Evolutionary conservation across 129 eudicot species (phyloP).

Genomic region (Artemisia annua): DNA sequence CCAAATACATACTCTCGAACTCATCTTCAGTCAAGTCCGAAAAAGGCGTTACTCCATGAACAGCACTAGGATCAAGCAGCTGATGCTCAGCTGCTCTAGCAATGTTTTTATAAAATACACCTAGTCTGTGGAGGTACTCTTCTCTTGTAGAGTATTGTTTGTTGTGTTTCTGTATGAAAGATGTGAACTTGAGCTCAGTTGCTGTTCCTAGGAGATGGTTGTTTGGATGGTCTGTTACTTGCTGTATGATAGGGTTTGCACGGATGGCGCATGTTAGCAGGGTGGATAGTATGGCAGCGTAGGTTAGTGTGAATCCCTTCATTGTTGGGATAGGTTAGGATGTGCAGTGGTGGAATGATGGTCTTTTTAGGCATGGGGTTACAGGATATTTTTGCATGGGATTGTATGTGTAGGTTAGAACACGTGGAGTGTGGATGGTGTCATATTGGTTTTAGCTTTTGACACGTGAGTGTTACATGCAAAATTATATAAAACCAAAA

Average conservation of each 20-base stretch:
- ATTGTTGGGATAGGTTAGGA: neutral
- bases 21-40: conserved; percentile 69
- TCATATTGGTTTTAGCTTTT: conserved; percentile 6
- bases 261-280: conserved; percentile 44
- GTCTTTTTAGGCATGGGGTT: neutral
- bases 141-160: conserved; percentile 61
- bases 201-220: conserved; percentile 54
- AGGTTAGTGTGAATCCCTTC: conserved; percentile 31
- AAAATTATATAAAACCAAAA: too few species aligned
- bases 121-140: conserved; percentile 85
- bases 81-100: conserved; percentile 87
- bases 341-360: neutral
- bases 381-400: neutral
- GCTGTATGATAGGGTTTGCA: conserved; percentile 44
- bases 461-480: conserved; percentile 15
- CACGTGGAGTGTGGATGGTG: conserved; percentile 25
- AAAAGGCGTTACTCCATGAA: conserved; percentile 81
- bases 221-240: conserved; percentile 53
- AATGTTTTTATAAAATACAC: conserved; percentile 59
- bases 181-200: conserved; percentile 47
- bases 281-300: conserved; percentile 23
- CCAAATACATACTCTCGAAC: conserved; percentile 61
- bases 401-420: neutral
- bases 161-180: conserved; percentile 54
- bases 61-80: conserved; percentile 80